These are phyloP conservation scores for Annona squamosa DNA, from an alignment of 164 flowering plant genomes.

Conservation along the genomic window DNA sequence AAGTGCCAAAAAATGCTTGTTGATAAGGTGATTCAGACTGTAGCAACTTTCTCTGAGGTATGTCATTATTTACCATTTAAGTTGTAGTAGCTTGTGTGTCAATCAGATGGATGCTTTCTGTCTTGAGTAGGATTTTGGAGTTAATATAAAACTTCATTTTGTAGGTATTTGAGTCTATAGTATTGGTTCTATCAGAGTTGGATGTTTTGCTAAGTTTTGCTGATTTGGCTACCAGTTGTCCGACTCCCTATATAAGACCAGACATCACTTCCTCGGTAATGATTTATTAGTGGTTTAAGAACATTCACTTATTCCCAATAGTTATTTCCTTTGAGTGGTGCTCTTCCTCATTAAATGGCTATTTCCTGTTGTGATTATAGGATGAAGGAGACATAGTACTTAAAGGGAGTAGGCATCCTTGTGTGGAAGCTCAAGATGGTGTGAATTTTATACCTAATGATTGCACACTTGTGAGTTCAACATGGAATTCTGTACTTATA, in stretches of 20 bases:
- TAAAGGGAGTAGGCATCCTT: constrained; percentile 93
- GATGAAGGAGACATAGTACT: constrained; percentile 80
- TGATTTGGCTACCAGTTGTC: constrained; percentile 80
- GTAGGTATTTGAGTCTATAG: constrained; percentile 80
- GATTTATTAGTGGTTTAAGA: not conserved
- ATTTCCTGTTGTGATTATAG: constrained; percentile 30
- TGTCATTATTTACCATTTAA: not conserved
- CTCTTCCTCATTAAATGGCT: not conserved
- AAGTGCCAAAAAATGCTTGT: constrained; percentile 83
- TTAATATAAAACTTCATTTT: constrained; percentile 16
- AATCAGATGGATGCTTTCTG: not conserved
- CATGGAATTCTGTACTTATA: constrained; percentile 5
- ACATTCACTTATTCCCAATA: not conserved
- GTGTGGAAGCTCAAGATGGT: constrained; percentile 99
- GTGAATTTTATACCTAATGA: constrained; percentile 98
- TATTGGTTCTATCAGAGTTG: constrained; percentile 75
- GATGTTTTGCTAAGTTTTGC: constrained; percentile 98
- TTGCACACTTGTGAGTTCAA: constrained; percentile 71
- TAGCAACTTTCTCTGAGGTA: constrained; percentile 88
- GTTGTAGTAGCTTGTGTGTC: not conserved
- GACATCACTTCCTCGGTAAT: constrained; percentile 70
- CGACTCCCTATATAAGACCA: constrained; percentile 85
- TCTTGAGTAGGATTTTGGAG: not conserved
- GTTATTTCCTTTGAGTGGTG: not conserved
- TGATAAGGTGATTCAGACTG: constrained; percentile 67